Evolutionary conservation across 768 basidiomycete genomes (phyloP).

Genomic region (Cyclocybe cylindracea): DNA sequence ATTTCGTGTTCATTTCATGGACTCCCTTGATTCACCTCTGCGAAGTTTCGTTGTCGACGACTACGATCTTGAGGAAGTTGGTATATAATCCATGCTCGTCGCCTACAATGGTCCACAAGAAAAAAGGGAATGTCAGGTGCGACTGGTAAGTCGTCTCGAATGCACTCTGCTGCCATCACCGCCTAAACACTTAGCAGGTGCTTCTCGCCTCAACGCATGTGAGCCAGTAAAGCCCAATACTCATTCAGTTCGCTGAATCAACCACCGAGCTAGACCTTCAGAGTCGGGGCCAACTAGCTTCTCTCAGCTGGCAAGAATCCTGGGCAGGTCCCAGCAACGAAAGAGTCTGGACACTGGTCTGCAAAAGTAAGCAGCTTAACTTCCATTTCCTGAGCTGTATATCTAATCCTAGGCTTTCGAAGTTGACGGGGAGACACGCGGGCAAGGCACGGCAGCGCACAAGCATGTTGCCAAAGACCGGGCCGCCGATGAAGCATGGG

Average conservation of each 20-base stretch:
- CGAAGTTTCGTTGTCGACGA: slow-evolving; percentile 5
- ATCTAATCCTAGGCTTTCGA: slow-evolving; percentile 6
- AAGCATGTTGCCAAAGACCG: slow-evolving; percentile 51
- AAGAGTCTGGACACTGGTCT: slow-evolving; percentile 56
- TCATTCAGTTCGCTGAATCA: slow-evolving; percentile 5
- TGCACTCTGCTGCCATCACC: neutral
- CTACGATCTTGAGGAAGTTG: slow-evolving; percentile 3
- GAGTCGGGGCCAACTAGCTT: slow-evolving; percentile 34
- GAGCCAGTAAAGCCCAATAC: slow-evolving; percentile 8
- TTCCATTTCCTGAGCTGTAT: slow-evolving; percentile 9
- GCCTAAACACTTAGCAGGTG: slow-evolving; percentile 20
- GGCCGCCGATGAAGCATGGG: slow-evolving; percentile 49
- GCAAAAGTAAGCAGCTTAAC: slow-evolving; percentile 49
- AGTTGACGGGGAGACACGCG: slow-evolving; percentile 56
- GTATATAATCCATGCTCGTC: slow-evolving; percentile 12
- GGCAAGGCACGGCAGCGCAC: slow-evolving; percentile 47
- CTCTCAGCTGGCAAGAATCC: slow-evolving; percentile 59
- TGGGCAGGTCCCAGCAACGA: slow-evolving; percentile 43
- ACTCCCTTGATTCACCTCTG: slow-evolving; percentile 15
- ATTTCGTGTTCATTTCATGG: slow-evolving; percentile 19
- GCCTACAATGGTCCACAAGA: slow-evolving; percentile 1
- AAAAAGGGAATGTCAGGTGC: slow-evolving; percentile 12
- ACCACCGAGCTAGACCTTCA: slow-evolving; percentile 50
- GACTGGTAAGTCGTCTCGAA: slow-evolving; percentile 16
- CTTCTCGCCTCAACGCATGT: slow-evolving; percentile 41